Conservation (phyloP, 169 alveolate genomes). For the Eimeria tenella region DNA sequence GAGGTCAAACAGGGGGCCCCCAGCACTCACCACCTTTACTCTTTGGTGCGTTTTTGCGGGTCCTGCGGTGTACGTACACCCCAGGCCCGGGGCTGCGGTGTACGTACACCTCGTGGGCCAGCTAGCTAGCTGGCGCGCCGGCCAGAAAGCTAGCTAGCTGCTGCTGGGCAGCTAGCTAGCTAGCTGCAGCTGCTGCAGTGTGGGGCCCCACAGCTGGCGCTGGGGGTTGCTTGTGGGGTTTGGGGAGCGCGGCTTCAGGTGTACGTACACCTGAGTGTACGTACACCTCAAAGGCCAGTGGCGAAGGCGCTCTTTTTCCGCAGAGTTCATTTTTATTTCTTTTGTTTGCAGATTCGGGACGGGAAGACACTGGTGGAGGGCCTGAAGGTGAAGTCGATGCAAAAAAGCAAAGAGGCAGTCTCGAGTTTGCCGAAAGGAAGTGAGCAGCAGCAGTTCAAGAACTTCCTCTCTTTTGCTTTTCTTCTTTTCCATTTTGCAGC, state of each 20-base stretch:
- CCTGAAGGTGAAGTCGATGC: slow-evolving; percentile 61
- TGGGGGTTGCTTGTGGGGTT: neutral
- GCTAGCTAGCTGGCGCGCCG: too few relatives aligned
- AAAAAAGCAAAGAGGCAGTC: slow-evolving; percentile 45
- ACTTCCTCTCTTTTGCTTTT: neutral
- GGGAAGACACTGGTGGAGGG: neutral
- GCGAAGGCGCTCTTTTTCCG: neutral
- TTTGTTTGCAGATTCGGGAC: slow-evolving; percentile 5
- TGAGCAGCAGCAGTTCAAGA: neutral
- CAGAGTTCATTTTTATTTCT: neutral
- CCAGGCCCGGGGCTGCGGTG: too few relatives aligned
- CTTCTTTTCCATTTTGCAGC: neutral
- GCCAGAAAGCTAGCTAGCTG: too few relatives aligned
- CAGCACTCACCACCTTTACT: neutral
- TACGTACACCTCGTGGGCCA: too few relatives aligned
- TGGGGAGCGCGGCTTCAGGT: neutral
- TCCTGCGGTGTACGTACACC: neutral
- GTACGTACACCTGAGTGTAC: neutral
- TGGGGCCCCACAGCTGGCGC: too few relatives aligned
- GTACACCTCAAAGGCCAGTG: neutral
- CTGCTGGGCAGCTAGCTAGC: too few relatives aligned
- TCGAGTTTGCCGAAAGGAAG: slow-evolving; percentile 42
- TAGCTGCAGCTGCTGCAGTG: too few relatives aligned
- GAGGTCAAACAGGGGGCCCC: slow-evolving; percentile 61
- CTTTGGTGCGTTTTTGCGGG: neutral